Percentiles rank a stretch among this genome's conserved stretches.
These are phyloP conservation scores for Centella asiatica DNA, from an alignment of 129 eudicot species.

Conservation along the genomic window DNA sequence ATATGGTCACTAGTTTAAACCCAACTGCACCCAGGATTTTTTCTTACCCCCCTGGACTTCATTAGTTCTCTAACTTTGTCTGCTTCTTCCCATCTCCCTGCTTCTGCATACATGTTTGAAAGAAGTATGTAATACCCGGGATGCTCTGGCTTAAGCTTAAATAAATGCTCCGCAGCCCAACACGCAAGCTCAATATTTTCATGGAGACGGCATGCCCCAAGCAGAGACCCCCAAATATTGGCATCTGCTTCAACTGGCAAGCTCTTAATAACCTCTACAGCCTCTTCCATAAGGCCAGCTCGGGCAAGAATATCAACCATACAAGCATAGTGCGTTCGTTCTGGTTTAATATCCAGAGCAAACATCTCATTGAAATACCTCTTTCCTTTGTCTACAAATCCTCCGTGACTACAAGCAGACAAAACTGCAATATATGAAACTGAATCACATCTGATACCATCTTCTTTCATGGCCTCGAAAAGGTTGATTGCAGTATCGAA, in stretches of 20 bases:
- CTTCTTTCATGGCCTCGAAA: constrained; percentile 48
- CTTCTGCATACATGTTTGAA: constrained; percentile 43
- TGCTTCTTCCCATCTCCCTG: constrained; percentile 37
- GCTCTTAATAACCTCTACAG: constrained; percentile 26
- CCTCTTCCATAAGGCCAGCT: constrained; percentile 41
- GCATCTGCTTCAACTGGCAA: constrained; percentile 31
- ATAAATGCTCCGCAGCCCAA: constrained; percentile 36
- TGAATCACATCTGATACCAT: constrained; percentile 27
- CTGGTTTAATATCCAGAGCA: constrained; percentile 23
- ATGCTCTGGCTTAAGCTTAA: constrained; percentile 25
- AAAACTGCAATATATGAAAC: constrained; percentile 47
- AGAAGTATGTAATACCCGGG: constrained; percentile 33
- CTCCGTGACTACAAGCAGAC: constrained; percentile 57
- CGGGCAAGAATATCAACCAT: constrained; percentile 63
- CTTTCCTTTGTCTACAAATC: constrained; percentile 34
- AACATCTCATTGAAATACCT: constrained; percentile 31
- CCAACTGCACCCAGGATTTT: constrained; percentile 42
- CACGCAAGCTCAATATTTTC: constrained; percentile 32
- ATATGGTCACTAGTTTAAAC: constrained; percentile 15
- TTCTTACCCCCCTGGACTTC: constrained; percentile 9
- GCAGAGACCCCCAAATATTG: constrained; percentile 42
- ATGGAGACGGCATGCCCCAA: constrained; percentile 45
- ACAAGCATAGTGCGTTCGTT: constrained; percentile 44
- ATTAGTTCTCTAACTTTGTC: constrained; percentile 25
- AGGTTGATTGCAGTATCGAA: constrained; percentile 33